Evolutionary conservation across 2,329 filamentous ascomycete species (phyloP), one percentile per base, ranked within the genome.

Genomic region (Sporothrix pallida): DNA sequence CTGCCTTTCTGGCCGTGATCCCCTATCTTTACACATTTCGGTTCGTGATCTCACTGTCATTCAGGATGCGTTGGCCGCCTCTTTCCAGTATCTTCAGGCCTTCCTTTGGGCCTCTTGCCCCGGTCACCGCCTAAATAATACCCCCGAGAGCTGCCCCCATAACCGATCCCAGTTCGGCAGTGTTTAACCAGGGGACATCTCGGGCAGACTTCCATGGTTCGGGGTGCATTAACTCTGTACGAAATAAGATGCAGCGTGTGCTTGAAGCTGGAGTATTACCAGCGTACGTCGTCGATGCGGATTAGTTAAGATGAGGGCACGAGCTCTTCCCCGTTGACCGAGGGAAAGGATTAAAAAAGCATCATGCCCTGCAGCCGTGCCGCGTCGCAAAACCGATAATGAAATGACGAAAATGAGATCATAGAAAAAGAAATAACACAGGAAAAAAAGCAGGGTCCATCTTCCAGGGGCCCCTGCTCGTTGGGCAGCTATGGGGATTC

Each of bases 31-130:
- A 60, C 68, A 58, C 50, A 58, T 70, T 70, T 58, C 68, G 10
- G 62, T 67, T 67, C 20, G 63, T 67, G 63, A 50, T 67, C 44
- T 46, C 37, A 65, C 60, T 65, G 60, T 46, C 37, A 46, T 44
- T 23, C 20, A 44, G 13, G 8, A 17, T 44, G 37, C 13, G 15
- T 17, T 37, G 60, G 60, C n/a, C n/a, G 60, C 17, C 62, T 56
- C 20, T 54, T 26, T 37, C 7, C 31, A 37, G 20, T 23, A 56
- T 26, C 52, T 23, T 26, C 20, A 26, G 10, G 52, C 52, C 20
- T 63, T 42, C 17, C 31, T 20, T 4, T 37, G 60, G 26, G 17
- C 31, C 17, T 42, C 58, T 26, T 54, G 13, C 20, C 58, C 58
- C 58, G 37, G 60, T 44, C 37, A n/a, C 60, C 60, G 37, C 60